Evolutionary conservation across 2,329 filamentous ascomycete species (phyloP).

Genomic region (Fusarium goolgardi): DNA sequence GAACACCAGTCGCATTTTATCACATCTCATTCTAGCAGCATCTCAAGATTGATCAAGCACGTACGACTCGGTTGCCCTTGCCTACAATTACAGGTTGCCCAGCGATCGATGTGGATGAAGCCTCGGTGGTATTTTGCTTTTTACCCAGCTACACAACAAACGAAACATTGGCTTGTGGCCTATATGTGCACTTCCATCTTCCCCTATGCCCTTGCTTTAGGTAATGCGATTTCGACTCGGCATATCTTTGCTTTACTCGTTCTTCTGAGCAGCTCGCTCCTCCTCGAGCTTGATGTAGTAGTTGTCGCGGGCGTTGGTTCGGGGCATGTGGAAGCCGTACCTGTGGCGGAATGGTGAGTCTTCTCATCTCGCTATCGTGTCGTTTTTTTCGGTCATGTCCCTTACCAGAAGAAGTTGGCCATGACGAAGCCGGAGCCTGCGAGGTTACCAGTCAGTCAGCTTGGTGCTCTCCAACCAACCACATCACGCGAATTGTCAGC

Average conservation of each 20-base stretch:
- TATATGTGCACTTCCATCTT: constrained; percentile 31
- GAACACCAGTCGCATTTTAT: background rate
- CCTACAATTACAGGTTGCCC: constrained; percentile 47
- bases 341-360: constrained; percentile 51
- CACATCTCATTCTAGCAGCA: constrained; percentile 6
- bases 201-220: constrained; percentile 12
- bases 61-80: constrained; percentile 45
- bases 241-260: constrained; percentile 38
- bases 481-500: constrained; percentile 45
- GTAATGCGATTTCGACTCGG: constrained; percentile 4
- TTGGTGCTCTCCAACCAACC: constrained; percentile 41
- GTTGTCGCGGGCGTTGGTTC: constrained; percentile 67
- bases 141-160: constrained; percentile 45
- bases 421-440: constrained; percentile 66
- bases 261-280: constrained; percentile 60
- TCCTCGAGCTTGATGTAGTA: constrained; percentile 70
- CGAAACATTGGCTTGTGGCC: constrained; percentile 39
- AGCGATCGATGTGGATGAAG: constrained; percentile 41
- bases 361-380: background rate
- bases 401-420: constrained; percentile 70
- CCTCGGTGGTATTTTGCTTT: constrained; percentile 43
- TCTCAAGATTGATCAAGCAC: constrained; percentile 26
- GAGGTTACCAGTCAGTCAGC: constrained; percentile 49
- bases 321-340: constrained; percentile 73
- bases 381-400: background rate